A percentile compares a stretch with the other conserved stretches of the same genome.
These are phyloP conservation scores for Scheffersomyces illinoinensis DNA, from an alignment of 1,139 yeast genomes.

Conservation along the genomic window DNA sequence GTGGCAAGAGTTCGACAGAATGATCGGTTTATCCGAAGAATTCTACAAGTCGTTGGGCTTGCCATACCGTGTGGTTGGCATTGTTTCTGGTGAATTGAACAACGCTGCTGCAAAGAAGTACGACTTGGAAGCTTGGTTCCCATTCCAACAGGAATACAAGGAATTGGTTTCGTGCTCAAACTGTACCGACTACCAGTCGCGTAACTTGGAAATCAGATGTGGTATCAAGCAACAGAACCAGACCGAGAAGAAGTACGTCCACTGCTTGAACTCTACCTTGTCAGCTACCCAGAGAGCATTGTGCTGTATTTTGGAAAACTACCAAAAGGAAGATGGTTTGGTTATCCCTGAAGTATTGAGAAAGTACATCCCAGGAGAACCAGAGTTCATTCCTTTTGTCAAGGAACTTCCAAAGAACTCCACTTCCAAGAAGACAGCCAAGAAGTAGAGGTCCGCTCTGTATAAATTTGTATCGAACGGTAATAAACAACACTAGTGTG, in stretches of 20 bases:
- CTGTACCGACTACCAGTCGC: constrained; percentile 98
- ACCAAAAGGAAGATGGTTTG: constrained; percentile 95
- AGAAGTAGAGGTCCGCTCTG: constrained; percentile 12
- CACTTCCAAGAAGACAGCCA: constrained; percentile 69
- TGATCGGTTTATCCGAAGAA: constrained; percentile 89
- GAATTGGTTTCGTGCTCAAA: constrained; percentile 98
- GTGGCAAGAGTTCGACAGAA: constrained; percentile 94
- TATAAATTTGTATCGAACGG: background rate
- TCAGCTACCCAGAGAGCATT: constrained; percentile 98
- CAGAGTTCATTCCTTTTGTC: constrained; percentile 88
- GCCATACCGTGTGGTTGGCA: constrained; percentile 97
- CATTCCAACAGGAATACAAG: constrained; percentile 97
- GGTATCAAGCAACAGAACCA: constrained; percentile 97
- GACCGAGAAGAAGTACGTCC: constrained; percentile 96
- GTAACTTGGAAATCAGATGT: constrained; percentile 97
- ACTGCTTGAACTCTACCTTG: constrained; percentile 94
- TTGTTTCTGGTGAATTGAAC: constrained; percentile 97
- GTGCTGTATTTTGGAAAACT: constrained; percentile 95
- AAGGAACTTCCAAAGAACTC: constrained; percentile 95
- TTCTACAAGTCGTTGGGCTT: constrained; percentile 89
- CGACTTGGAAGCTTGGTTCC: constrained; percentile 99
- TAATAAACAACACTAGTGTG: background rate
- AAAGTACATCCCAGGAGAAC: constrained; percentile 96
- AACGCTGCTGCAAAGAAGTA: constrained; percentile 99
- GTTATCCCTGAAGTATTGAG: constrained; percentile 93